Percentiles rank a stretch among this genome's conserved stretches.
Evolutionary conservation across 1,284 basidiomycete species (phyloP).

Genomic region (Phlebopus sp.): DNA sequence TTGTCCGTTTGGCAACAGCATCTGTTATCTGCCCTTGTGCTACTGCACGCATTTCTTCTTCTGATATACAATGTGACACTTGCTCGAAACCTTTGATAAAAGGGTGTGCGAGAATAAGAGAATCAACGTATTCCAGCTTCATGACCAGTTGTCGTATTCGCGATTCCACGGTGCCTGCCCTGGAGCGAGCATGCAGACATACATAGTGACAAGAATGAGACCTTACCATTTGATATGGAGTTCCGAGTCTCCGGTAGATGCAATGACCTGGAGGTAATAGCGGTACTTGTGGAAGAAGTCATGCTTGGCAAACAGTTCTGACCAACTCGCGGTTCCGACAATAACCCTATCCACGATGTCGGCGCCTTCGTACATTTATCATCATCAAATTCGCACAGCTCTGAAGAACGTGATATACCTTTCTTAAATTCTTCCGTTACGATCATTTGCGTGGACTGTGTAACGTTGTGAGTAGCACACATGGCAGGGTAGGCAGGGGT

Average conservation of each 20-base stretch:
- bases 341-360: conserved; percentile 94
- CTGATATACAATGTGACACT: conserved; percentile 77
- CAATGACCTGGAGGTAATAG: conserved; percentile 98
- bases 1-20: conserved; percentile 68
- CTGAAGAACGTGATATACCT: conserved; percentile 45
- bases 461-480: conserved; percentile 99
- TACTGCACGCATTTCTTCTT: conserved; percentile 86
- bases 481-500: conserved; percentile 99
- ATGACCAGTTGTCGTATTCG: conserved; percentile 93
- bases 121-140: conserved; percentile 95
- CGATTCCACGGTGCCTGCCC: conserved; percentile 97
- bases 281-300: conserved; percentile 98
- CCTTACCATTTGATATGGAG: conserved; percentile 92
- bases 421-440: conserved; percentile 96
- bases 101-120: conserved; percentile 90
- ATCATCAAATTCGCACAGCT: conserved; percentile 1
- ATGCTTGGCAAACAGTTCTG: conserved; percentile 88
- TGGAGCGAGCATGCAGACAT: conserved; percentile 34
- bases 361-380: conserved; percentile 53
- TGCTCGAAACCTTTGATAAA: conserved; percentile 94
- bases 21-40: conserved; percentile 86
- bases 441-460: conserved; percentile 92
- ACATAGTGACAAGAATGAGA: background rate
- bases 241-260: conserved; percentile 81
- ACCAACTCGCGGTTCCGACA: conserved; percentile 83